Conservation (phyloP, 2,329 filamentous ascomycete species). For the Colletotrichum coccodes region DNA sequence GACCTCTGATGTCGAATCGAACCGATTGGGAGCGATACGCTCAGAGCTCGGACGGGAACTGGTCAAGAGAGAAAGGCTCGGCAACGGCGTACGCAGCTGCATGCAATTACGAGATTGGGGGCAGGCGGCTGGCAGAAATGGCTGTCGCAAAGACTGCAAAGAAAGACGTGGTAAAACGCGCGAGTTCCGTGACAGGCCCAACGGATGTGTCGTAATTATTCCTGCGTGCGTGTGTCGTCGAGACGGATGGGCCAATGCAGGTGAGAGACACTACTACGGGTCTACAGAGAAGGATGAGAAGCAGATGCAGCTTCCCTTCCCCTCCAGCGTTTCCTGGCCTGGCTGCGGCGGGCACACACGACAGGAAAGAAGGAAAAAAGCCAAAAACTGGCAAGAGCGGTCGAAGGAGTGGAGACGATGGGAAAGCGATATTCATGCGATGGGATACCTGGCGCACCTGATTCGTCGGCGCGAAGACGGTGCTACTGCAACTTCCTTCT, state of each 20-base stretch:
- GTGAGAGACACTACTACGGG: constrained; percentile 7
- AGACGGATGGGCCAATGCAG: constrained; percentile 6
- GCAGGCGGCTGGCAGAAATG: background rate
- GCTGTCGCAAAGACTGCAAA: background rate
- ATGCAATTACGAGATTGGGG: constrained; percentile 16
- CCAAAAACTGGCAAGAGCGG: background rate
- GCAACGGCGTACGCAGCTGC: background rate
- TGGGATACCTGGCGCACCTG: background rate
- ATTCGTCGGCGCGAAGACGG: constrained; percentile 12
- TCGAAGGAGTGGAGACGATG: background rate
- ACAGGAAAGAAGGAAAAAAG: background rate
- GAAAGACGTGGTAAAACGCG: constrained; percentile 28
- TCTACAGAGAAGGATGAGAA: background rate
- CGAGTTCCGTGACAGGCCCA: constrained; percentile 20
- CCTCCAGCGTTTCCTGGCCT: background rate
- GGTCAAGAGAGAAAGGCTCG: background rate
- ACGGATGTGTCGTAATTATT: background rate
- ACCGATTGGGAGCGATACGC: background rate
- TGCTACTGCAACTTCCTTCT: constrained; percentile 28
- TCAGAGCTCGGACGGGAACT: constrained; percentile 8
- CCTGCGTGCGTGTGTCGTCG: constrained; percentile 5
- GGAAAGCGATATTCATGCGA: constrained; percentile 20
- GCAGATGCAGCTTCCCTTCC: background rate
- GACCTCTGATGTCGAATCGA: background rate
- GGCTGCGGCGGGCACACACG: background rate